Evolutionary conservation across 2,329 filamentous ascomycete species (phyloP).

Genomic region (Trichoderma asperellum): DNA sequence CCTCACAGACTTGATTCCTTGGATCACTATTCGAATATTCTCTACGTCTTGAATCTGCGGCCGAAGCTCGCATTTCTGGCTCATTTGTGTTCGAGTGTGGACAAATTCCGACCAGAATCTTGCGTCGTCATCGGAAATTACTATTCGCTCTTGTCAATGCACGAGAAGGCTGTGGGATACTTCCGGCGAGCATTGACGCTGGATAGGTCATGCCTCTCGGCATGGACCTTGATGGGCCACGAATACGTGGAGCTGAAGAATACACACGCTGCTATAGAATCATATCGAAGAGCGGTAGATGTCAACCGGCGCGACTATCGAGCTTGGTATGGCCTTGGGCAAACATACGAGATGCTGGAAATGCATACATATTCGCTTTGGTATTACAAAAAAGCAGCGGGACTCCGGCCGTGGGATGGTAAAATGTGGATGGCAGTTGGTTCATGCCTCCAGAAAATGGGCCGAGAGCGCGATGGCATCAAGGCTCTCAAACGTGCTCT

Average conservation of each 20-base stretch:
- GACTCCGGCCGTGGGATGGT: constrained; percentile 90
- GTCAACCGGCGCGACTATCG: constrained; percentile 95
- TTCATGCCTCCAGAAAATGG: constrained; percentile 88
- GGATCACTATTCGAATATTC: constrained; percentile 95
- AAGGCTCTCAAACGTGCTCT: constrained; percentile 92
- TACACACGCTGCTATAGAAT: constrained; percentile 96
- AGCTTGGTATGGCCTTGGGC: constrained; percentile 95
- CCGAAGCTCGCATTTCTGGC: constrained; percentile 92
- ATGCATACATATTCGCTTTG: constrained; percentile 97
- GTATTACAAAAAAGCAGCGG: constrained; percentile 96
- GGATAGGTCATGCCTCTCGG: constrained; percentile 87
- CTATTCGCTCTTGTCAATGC: constrained; percentile 89
- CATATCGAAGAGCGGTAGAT: constrained; percentile 92
- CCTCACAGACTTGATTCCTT: constrained; percentile 80
- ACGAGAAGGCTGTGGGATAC: constrained; percentile 98
- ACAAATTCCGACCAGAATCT: constrained; percentile 95
- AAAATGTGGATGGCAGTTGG: constrained; percentile 99
- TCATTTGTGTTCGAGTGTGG: constrained; percentile 85
- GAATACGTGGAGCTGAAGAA: constrained; percentile 99
- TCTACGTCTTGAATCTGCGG: constrained; percentile 87
- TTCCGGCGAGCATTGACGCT: constrained; percentile 91
- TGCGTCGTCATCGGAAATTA: constrained; percentile 98
- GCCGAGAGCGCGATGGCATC: constrained; percentile 84
- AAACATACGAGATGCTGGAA: constrained; percentile 96
- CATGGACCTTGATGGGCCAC: constrained; percentile 98